These are phyloP conservation scores for Populus deltoides DNA, from an alignment of 345 rosid species.

Conservation along the genomic window DNA sequence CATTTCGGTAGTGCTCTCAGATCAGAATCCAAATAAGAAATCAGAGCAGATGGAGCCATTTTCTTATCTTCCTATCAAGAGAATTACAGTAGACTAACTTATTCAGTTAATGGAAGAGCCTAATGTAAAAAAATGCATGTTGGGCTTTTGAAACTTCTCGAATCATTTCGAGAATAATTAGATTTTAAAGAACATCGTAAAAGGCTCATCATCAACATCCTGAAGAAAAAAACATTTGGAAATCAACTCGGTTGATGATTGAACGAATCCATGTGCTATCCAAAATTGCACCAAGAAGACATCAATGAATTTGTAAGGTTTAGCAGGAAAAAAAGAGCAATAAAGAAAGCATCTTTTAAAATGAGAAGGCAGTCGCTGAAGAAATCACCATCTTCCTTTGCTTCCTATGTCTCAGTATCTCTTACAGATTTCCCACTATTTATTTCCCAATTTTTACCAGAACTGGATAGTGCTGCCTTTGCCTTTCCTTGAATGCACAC, in stretches of 20 bases:
- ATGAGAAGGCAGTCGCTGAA: constrained; percentile 2
- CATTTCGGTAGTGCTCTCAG: background rate
- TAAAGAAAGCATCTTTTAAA: constrained; percentile 9
- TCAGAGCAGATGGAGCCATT: background rate
- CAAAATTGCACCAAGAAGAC: background rate
- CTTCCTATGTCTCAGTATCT: background rate
- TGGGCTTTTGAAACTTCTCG: too few species aligned
- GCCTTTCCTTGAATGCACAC: constrained; percentile 25
- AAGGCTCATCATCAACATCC: background rate
- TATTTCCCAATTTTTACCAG: background rate
- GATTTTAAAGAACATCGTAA: background rate
- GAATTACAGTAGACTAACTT: too few species aligned
- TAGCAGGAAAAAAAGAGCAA: background rate
- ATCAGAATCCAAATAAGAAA: background rate
- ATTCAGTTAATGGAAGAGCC: too few species aligned
- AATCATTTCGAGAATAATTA: too few species aligned
- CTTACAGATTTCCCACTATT: background rate
- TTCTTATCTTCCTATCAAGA: background rate
- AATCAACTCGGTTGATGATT: background rate
- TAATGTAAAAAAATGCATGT: too few species aligned
- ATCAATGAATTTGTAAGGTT: background rate
- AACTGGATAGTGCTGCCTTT: background rate
- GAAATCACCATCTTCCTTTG: background rate
- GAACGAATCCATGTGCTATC: constrained; percentile 12
- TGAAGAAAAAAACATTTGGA: background rate